These are phyloP conservation scores for Canavalia ensiformis DNA, from an alignment of 306 rosid genomes.

Conservation along the genomic window DNA sequence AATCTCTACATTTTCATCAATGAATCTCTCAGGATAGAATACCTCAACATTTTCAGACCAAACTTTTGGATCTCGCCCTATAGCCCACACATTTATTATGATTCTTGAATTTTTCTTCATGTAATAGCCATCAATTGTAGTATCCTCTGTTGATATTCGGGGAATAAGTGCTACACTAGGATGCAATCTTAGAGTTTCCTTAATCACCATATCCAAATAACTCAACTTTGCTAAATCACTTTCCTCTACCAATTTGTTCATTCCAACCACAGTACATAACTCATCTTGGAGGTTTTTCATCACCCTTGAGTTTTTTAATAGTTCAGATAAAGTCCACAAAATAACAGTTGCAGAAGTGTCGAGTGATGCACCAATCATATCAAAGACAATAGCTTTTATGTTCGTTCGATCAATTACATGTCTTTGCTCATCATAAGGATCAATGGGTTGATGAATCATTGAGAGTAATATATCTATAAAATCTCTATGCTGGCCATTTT, in stretches of 20 bases:
- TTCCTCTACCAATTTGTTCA: slow-evolving; percentile 45
- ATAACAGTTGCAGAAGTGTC: neutral
- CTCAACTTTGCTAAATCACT: slow-evolving; percentile 38
- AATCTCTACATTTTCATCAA: neutral
- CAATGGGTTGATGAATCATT: slow-evolving; percentile 31
- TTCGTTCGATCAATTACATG: slow-evolving; percentile 15
- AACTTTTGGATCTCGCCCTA: slow-evolving; percentile 37
- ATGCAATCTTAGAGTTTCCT: slow-evolving; percentile 45
- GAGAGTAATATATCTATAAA: slow-evolving; percentile 39
- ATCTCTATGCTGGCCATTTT: neutral
- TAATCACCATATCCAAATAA: slow-evolving; percentile 52
- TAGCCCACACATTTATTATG: slow-evolving; percentile 38
- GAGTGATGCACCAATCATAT: slow-evolving; percentile 42
- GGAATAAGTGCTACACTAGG: slow-evolving; percentile 28
- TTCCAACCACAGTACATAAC: slow-evolving; percentile 36
- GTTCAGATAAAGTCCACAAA: slow-evolving; percentile 48
- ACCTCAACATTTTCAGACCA: slow-evolving; percentile 42
- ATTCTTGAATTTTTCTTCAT: slow-evolving; percentile 32
- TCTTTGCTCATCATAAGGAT: slow-evolving; percentile 24
- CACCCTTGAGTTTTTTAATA: slow-evolving; percentile 45
- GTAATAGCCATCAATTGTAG: slow-evolving; percentile 29
- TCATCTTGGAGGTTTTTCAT: slow-evolving; percentile 48
- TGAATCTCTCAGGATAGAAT: slow-evolving; percentile 46
- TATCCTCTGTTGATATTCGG: slow-evolving; percentile 38
- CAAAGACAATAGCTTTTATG: slow-evolving; percentile 44